Percentiles rank a stretch among this genome's conserved stretches.
Evolutionary conservation across 495 filamentous ascomycete genomes (phyloP).

Genomic region (Aspergillus baeticus): DNA sequence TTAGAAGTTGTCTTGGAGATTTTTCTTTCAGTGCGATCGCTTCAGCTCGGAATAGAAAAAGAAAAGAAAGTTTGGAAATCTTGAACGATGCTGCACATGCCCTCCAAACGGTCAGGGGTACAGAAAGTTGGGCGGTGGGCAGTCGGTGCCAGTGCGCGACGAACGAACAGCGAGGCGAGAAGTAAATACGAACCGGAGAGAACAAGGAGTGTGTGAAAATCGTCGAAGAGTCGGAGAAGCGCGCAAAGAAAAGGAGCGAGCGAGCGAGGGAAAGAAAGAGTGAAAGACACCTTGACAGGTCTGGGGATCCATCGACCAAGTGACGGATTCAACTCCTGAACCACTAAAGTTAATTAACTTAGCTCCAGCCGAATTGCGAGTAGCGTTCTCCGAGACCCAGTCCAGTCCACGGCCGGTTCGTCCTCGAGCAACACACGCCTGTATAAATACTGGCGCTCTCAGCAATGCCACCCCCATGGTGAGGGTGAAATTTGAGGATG

Average conservation of each 20-base stretch:
- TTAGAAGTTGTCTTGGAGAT: background rate
- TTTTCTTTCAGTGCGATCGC: background rate
- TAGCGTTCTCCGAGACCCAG: background rate
- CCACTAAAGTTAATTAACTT: slow-evolving; percentile 20
- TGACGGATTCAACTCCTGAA: slow-evolving; percentile 23
- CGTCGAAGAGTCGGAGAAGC: slow-evolving; percentile 1
- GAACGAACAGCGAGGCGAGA: background rate
- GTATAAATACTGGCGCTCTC: background rate
- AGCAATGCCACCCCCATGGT: background rate
- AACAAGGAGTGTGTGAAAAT: background rate
- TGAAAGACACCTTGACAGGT: background rate
- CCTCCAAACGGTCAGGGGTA: slow-evolving; percentile 12
- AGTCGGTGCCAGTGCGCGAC: background rate
- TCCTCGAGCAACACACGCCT: background rate
- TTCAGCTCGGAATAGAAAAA: background rate
- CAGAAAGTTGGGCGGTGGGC: slow-evolving; percentile 6
- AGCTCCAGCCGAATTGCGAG: background rate
- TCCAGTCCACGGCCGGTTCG: background rate
- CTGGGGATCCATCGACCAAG: background rate
- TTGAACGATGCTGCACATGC: slow-evolving; percentile 1
- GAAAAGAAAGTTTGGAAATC: slow-evolving; percentile 2
- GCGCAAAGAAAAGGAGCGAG: background rate
- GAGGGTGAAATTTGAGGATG: too few species aligned
- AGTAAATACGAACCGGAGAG: slow-evolving; percentile 6
- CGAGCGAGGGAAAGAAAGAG: background rate